Percentiles rank a stretch among this genome's conserved stretches.
These are phyloP conservation scores for Aspergillus avenaceus DNA, from an alignment of 495 filamentous ascomycete genomes.

Conservation along the genomic window DNA sequence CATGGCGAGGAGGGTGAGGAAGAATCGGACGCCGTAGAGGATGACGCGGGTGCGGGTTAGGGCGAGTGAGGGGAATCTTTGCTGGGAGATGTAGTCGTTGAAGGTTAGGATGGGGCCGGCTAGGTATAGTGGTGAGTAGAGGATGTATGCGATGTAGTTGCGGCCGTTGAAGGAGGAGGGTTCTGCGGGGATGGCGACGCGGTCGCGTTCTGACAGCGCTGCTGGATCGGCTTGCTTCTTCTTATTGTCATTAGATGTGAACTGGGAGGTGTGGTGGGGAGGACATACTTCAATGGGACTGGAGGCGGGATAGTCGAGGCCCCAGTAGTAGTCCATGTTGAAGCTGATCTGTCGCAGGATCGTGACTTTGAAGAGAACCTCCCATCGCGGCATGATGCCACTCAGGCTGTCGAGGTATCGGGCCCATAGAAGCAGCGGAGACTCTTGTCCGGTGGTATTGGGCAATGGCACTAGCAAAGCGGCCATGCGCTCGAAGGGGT, in stretches of 20 bases:
- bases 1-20: constrained; percentile 79
- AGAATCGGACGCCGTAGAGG: constrained; percentile 81
- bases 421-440: constrained; percentile 53
- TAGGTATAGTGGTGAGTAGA: constrained; percentile 92
- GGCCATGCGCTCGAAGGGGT: constrained; percentile 62
- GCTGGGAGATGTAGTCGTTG: constrained; percentile 95
- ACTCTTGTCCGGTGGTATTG: constrained; percentile 22
- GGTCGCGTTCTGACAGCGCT: constrained; percentile 80
- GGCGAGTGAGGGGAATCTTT: constrained; percentile 63
- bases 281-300: constrained; percentile 79
- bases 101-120: constrained; percentile 93
- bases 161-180: constrained; percentile 66
- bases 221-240: constrained; percentile 95
- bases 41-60: constrained; percentile 63
- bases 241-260: constrained; percentile 67
- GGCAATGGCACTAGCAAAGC: constrained; percentile 41
- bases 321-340: constrained; percentile 97
- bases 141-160: constrained; percentile 81
- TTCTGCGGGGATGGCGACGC: constrained; percentile 70
- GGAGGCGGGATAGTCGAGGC: constrained; percentile 57
- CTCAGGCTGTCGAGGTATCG: constrained; percentile 68
- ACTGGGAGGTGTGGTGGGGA: not conserved
- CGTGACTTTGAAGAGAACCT: constrained; percentile 96
- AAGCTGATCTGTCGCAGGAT: constrained; percentile 90
- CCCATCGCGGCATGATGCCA: constrained; percentile 83